Base-by-base conservation (phyloP, 176 grass and related monocot genomes). In the Oryza australiensis region DNA sequence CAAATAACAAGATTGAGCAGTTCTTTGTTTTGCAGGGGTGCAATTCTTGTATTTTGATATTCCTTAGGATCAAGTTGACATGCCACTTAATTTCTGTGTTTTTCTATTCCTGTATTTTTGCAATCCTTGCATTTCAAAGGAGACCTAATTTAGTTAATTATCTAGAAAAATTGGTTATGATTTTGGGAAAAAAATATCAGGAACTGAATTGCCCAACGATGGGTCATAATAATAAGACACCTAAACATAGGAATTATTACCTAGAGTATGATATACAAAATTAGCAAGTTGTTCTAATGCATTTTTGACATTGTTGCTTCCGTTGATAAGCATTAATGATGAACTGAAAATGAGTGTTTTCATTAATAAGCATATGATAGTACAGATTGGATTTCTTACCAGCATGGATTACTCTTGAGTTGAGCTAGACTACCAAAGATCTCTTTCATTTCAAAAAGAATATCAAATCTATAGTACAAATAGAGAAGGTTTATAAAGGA, bases 281-380 rank as follows among this genome's bases (percentile, higher is more conserved):
- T 10, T 62, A 46, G n/a, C 64, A 80, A 79, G 48, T 34, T 28
- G 1, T 75, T 84, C 12, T 45, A 46, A 49, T 34, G 70, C 40
- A 70, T 66, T 85, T 90, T 8, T 30, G 78, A 63, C 5, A 13
- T 13, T 33, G 88, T 90, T 90, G 88, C 88, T 82, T 90, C 88
- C 48, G 83, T 12, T 26, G 73, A 48, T 63, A 62, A 73, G 59
- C 88, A 79, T 74, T 82, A 86, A 78, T 86, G 83, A 83, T 82
- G 37, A 80, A 68, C 22, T 63, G 88, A 86, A 86, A 83, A 82
- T 1, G 67, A 90, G 30, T 68, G 67, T 72, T 48, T 48, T 48
- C 48, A 48, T 49, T 83, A 42, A 77, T 53, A n/a, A 78, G 68
- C 62, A 65, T 22, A 82, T 16, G 27, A 8, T 34, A 51, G 30